Base-by-base conservation (phyloP, 2,329 filamentous ascomycete species). In the Pezicula radicicola region DNA sequence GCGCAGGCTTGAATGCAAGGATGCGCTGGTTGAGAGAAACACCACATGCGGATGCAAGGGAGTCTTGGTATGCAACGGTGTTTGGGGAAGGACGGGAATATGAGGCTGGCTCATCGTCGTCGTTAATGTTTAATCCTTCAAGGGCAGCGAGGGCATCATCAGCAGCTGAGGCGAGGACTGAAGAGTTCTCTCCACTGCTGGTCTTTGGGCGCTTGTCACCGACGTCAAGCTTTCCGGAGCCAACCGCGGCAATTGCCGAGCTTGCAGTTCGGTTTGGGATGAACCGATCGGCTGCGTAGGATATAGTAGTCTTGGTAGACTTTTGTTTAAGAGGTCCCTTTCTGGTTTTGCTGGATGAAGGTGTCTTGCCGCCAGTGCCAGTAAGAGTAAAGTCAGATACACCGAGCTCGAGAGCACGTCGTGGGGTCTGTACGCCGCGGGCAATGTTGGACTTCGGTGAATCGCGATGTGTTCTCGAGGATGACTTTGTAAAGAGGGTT, bases 391-490 rank as follows among this genome's bases (percentile, higher is more conserved):
- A 97, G 68, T 99, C 92, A 39, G 92, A 97, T 33, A 96, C 86
- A 60, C 91, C 91, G 39, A 96, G 82, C 72, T 97, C 93, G 37
- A 97, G 81, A 44, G 78, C 81, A 70, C 88, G 90, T 65, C 89
- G 88, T 18, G 93, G 92, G 41, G 90, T 92, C 53, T 85, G 80
- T 51, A 83, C 81, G 40, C 75, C 75, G 59, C 85, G 84, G 60
- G 88, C 89, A 70, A 97, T 97, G 78, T 97, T 97, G 54, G 92
- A 97, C 78, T 97, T 97, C 68, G 92, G 91, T 2, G 93, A 97
- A 68, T 94, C 89, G 47, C 89, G 87, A 70, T 89, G 87, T 39
- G 79, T 74, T 75, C 85, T 87, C 56, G 84, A 79, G 55, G 72
- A 73, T 2, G 80, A 85, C 66, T 88, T 88, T 56, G 88, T 80